Percentiles rank a stretch among this genome's conserved stretches.
Evolutionary conservation across 78 protist genomes (phyloP).

Genomic region (Carpediemonas membranifera): DNA sequence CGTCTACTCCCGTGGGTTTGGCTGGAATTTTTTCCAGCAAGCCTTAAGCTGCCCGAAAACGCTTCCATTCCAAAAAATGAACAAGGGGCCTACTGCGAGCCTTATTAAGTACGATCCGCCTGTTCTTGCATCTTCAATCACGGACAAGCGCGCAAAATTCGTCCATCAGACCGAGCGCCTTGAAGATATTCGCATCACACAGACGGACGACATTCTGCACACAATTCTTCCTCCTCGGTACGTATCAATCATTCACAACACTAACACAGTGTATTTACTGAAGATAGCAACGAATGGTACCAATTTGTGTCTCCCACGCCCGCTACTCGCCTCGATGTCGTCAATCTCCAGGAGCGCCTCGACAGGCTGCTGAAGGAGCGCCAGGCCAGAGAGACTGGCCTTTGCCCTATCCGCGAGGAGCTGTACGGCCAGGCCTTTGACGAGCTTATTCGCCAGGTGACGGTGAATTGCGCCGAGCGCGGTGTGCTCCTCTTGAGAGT

Average conservation of each 20-base stretch:
- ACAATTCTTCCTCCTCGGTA: conserved; percentile 64
- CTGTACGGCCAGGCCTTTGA: conserved; percentile 68
- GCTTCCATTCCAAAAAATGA: too few species aligned
- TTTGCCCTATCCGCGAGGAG: conserved; percentile 72
- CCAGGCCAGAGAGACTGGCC: conserved; percentile 59
- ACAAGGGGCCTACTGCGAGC: too few species aligned
- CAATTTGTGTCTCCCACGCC: conserved; percentile 69
- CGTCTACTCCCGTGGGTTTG: too few species aligned
- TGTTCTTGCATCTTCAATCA: too few species aligned
- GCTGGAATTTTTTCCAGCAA: too few species aligned
- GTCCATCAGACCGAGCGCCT: neutral
- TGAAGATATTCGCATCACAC: conserved; percentile 2
- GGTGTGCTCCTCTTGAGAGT: conserved; percentile 71
- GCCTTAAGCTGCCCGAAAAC: too few species aligned
- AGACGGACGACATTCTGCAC: conserved; percentile 67
- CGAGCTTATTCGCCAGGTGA: conserved; percentile 71
- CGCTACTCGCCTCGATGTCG: conserved; percentile 70
- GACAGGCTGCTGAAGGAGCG: neutral
- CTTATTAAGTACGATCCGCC: neutral
- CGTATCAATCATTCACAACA: neutral
- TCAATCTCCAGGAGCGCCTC: conserved; percentile 41
- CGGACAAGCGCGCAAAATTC: too few species aligned
- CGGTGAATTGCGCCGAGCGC: conserved; percentile 73
- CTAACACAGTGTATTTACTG: conserved; percentile 40
- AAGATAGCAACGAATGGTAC: conserved; percentile 55